Conservation (phyloP, 345 rosid species). For the Eucalyptus tenuipes region DNA sequence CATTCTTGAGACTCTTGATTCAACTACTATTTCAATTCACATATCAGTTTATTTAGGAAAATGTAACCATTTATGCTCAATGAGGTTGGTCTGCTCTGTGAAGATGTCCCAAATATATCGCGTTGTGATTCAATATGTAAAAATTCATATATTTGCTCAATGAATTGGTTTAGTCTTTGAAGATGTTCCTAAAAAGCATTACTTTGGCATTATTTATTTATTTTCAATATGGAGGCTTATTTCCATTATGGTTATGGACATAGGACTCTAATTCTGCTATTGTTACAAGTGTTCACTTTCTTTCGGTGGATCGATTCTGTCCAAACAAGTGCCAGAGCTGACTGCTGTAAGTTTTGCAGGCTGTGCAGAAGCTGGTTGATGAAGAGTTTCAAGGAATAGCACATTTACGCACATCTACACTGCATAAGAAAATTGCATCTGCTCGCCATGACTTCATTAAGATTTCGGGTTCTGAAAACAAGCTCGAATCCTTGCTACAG, state of each 20-base stretch:
- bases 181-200: not conserved
- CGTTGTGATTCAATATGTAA: not conserved
- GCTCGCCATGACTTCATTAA: conserved; percentile 91
- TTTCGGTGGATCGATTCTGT: not conserved
- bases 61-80: not conserved
- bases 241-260: not conserved
- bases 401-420: conserved; percentile 81
- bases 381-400: conserved; percentile 90
- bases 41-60: not conserved
- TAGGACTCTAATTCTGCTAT: not conserved
- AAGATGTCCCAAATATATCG: not conserved
- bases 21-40: not conserved
- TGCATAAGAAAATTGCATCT: conserved; percentile 84
- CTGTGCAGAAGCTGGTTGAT: conserved; percentile 78
- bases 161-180: not conserved
- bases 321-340: not conserved
- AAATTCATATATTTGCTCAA: not conserved
- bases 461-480: conserved; percentile 85
- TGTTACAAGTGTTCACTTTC: not conserved
- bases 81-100: not conserved
- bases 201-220: not conserved
- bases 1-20: not conserved
- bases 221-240: not conserved
- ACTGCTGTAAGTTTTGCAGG: conserved; percentile 31
- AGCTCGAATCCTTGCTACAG: conserved; percentile 87